These are phyloP conservation scores for Pyricularia pennisetigena DNA, from an alignment of 2,329 filamentous ascomycete genomes.

Conservation along the genomic window DNA sequence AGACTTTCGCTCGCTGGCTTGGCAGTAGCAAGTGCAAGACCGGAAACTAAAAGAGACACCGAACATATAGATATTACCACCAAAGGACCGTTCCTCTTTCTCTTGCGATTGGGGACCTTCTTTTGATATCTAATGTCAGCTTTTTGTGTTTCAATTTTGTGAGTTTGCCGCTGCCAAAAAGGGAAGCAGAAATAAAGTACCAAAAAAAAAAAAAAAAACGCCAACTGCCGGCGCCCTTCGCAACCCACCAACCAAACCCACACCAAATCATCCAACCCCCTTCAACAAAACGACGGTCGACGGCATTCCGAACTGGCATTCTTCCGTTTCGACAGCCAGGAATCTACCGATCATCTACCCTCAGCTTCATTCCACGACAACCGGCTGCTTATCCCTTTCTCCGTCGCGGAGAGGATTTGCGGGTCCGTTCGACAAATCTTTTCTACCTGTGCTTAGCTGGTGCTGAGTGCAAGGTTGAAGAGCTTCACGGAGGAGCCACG, in stretches of 20 bases:
- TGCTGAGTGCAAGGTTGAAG: slow-evolving; percentile 1
- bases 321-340: neutral
- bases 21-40: neutral
- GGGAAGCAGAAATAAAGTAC: neutral
- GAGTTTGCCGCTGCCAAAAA: neutral
- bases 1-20: neutral
- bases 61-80: neutral
- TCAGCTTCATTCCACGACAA: neutral
- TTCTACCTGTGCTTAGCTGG: slow-evolving; percentile 2
- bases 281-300: neutral
- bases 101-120: neutral
- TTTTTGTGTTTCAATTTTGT: neutral
- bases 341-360: neutral
- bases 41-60: neutral
- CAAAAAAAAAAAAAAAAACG: neutral
- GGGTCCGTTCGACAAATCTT: neutral
- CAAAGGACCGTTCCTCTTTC: neutral
- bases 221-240: neutral
- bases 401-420: neutral
- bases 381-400: neutral
- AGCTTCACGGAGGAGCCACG: slow-evolving; percentile 3
- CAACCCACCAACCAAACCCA: neutral
- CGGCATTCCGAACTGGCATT: neutral
- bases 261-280: neutral
- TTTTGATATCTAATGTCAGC: neutral